Evolutionary conservation across 371 early-diverging fungal species (phyloP), one percentile per base, ranked within the genome.

Genomic region (Lichtheimia ornata): DNA sequence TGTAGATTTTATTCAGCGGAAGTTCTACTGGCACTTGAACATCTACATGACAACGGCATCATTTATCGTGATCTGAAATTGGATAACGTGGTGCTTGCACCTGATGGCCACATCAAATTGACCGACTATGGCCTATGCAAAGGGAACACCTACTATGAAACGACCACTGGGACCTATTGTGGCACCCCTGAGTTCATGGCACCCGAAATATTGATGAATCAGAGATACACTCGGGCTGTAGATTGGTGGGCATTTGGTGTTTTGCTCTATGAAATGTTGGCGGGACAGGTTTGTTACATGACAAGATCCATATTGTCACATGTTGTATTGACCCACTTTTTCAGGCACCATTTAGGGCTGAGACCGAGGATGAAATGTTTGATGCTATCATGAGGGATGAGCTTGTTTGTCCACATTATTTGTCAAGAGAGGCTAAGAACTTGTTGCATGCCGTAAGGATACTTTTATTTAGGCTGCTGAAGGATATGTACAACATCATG

Each of bases 161-260:
- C 76, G 4, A 88, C 84, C 0, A 94, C 94, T 2, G 84, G 77
- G 58, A 96, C 96, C 1, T 93, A 94, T 70, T 95, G 96, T 76
- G 96, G 96, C 40, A 94, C 96, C 28, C 91, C 93, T 9, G 94
- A 94, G 64, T 93, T 91, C 65, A 87, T 97, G 74, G 76, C 79
- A 20, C 76, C 79, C 4, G 96, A 95, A 66, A 84, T 95, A 22
- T 79, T 97, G 47, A 64, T 83, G 14, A 92, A 90, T 50, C 82
- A 87, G 27, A 91, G 88, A 30, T 96, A 96, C 67, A 92, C 91
- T 24, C 89, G 90, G 43, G 79, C 84, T 15, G 94, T 93, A 7
- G 98, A 97, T 72, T 94, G 95, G 91, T 97, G 98, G 98, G 89
- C 94, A 4, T 82, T 94, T 35, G 98, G 96, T 53, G 91, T 96